These are phyloP conservation scores for Phaeoacremonium minimum DNA, from an alignment of 2,329 filamentous ascomycete species.

Conservation along the genomic window DNA sequence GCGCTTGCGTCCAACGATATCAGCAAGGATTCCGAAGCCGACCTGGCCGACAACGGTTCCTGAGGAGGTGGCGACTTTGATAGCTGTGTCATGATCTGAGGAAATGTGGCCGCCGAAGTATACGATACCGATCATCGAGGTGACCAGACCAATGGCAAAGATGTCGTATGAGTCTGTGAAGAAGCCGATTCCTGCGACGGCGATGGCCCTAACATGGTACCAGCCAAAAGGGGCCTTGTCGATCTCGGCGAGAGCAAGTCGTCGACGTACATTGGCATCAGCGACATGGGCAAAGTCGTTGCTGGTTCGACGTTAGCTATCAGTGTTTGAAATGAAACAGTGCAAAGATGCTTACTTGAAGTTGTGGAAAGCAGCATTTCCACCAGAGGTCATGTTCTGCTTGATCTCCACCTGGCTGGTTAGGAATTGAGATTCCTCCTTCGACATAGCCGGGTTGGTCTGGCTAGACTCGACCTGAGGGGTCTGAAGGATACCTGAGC, in stretches of 20 bases:
- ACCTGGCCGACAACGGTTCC: conserved; percentile 82
- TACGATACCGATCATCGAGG: conserved; percentile 73
- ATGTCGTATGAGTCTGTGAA: conserved; percentile 77
- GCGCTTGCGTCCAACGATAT: conserved; percentile 47
- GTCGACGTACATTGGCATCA: conserved; percentile 74
- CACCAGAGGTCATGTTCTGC: conserved; percentile 60
- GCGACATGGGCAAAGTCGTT: conserved; percentile 62
- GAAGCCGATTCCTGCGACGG: conserved; percentile 81
- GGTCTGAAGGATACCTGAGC: no score
- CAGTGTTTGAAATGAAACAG: no score
- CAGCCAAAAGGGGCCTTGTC: conserved; percentile 80
- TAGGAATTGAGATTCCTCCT: no score
- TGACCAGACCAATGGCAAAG: conserved; percentile 71
- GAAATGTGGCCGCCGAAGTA: conserved; percentile 66
- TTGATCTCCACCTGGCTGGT: no score
- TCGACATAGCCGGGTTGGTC: no score
- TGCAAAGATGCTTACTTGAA: no score
- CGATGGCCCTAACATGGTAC: conserved; percentile 74
- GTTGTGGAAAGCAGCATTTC: conserved; percentile 71
- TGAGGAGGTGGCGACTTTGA: conserved; percentile 80
- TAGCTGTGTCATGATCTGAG: conserved; percentile 66
- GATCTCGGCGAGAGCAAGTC: conserved; percentile 75
- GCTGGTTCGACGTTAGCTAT: no score
- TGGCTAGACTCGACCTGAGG: no score
- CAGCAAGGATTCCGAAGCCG: conserved; percentile 73